phyloP scores from a whole-genome alignment of 2,329 filamentous ascomycete genomes.

The Achaetomium macrosporum region DNA sequence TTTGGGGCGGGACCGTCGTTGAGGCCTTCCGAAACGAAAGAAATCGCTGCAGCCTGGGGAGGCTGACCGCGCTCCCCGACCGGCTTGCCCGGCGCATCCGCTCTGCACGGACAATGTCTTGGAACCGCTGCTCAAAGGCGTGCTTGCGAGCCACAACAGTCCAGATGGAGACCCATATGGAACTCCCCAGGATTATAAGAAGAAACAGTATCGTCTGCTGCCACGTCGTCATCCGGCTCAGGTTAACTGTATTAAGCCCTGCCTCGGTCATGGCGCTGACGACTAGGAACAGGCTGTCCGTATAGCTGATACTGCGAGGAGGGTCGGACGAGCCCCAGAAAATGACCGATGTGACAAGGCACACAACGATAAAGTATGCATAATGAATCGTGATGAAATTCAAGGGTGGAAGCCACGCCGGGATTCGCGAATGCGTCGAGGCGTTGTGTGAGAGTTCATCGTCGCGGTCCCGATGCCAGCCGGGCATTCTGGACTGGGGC shows the following conservation, averaged over 20 bases:
- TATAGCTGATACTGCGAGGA: conserved; percentile 48
- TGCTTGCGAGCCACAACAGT: conserved; percentile 56
- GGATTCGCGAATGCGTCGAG: not conserved
- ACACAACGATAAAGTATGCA: conserved; percentile 54
- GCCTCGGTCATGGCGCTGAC: conserved; percentile 62
- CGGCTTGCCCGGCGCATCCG: conserved; percentile 30
- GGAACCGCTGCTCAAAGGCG: conserved; percentile 57
- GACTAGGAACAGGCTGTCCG: conserved; percentile 58
- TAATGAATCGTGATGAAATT: conserved; percentile 63
- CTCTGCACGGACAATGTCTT: conserved; percentile 43
- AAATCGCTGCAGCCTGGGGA: conserved; percentile 19
- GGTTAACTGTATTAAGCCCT: conserved; percentile 58
- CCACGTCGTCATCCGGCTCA: conserved; percentile 58
- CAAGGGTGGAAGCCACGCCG: conserved; percentile 14
- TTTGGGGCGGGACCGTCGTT: not conserved
- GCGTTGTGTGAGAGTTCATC: conserved; percentile 11
- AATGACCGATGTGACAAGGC: conserved; percentile 50
- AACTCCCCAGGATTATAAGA: conserved; percentile 57
- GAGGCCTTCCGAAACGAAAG: conserved; percentile 14
- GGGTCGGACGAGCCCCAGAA: conserved; percentile 54
- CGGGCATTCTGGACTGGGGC: conserved; percentile 11
- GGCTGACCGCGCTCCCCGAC: conserved; percentile 23
- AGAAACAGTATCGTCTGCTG: conserved; percentile 61
- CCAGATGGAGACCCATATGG: conserved; percentile 58
- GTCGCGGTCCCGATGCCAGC: conserved; percentile 12